Percentiles rank a stretch among this genome's conserved stretches.
phyloP scores from a whole-genome alignment of 371 early-diverging fungal genomes.

The Apophysomyces variabilis region DNA sequence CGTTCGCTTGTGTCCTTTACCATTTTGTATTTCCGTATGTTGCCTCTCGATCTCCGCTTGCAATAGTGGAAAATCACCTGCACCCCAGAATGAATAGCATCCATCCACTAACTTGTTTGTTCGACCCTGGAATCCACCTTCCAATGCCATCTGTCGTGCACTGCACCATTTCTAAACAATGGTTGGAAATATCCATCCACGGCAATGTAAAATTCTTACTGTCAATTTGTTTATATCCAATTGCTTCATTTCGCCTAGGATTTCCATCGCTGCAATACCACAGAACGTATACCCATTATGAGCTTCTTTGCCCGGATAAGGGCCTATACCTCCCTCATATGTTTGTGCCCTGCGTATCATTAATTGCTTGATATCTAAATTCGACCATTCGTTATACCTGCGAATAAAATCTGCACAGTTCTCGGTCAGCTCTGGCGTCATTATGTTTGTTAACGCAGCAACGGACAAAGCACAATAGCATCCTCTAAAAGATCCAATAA shows the following conservation, averaged over 20 bases:
- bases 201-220: conserved; percentile 34
- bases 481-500: conserved; percentile 56
- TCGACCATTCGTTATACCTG: conserved; percentile 24
- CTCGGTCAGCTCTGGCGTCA: conserved; percentile 78
- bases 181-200: neutral
- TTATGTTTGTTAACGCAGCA: conserved; percentile 77
- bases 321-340: conserved; percentile 95
- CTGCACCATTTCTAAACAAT: conserved; percentile 70
- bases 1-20: conserved; percentile 4
- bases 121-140: conserved; percentile 97
- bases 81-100: conserved; percentile 98
- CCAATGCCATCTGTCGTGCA: conserved; percentile 83
- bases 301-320: conserved; percentile 89
- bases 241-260: conserved; percentile 67
- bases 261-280: conserved; percentile 87
- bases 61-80: conserved; percentile 83
- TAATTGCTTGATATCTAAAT: neutral
- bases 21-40: conserved; percentile 11
- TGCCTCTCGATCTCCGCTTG: conserved; percentile 47
- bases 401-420: conserved; percentile 77
- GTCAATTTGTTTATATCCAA: conserved; percentile 68
- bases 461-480: conserved; percentile 89
- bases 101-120: conserved; percentile 98
- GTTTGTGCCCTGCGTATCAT: conserved; percentile 65
- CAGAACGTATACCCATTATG: conserved; percentile 98